Evolutionary conservation across 108 stramenopile genomes (phyloP).

Genomic region (Aurantiochytrium sp.): DNA sequence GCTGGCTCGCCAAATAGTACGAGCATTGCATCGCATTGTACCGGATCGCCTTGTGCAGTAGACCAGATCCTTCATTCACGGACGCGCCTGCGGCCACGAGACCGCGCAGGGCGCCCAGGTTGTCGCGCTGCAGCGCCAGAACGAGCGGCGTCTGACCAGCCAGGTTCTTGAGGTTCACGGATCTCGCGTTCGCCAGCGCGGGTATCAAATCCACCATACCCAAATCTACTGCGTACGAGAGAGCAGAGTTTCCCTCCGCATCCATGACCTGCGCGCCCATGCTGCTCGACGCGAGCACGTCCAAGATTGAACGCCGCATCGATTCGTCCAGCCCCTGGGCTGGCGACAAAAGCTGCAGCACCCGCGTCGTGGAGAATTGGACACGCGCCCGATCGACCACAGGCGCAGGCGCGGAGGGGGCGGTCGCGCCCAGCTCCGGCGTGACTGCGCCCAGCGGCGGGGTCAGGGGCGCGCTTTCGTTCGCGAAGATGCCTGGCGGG

Average conservation of each 20-base stretch:
- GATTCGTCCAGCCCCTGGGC: not conserved
- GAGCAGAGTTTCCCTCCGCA: not conserved
- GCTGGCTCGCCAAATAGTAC: not conserved
- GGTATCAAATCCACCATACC: constrained; percentile 1
- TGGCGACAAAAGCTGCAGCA: not conserved
- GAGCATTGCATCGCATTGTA: constrained; percentile 10
- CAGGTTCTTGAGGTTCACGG: not conserved
- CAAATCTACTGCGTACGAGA: not conserved
- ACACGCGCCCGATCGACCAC: not conserved
- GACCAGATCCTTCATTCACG: not conserved
- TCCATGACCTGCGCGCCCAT: not conserved
- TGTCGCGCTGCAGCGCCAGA: not conserved
- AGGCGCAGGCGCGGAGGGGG: too few species aligned
- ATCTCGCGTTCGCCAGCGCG: not conserved
- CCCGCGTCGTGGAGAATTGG: not conserved
- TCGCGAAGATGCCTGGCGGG: too few species aligned
- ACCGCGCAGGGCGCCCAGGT: not conserved
- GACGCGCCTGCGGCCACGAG: not conserved
- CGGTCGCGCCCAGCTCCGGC: too few species aligned
- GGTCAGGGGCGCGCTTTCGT: too few species aligned
- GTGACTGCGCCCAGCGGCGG: too few species aligned
- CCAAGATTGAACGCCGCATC: not conserved
- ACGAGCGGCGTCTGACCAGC: not conserved
- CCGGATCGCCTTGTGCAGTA: not conserved
- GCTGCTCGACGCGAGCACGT: not conserved